These are phyloP conservation scores for Verticillium longisporum DNA, from an alignment of 2,329 filamentous ascomycete species.

Conservation along the genomic window DNA sequence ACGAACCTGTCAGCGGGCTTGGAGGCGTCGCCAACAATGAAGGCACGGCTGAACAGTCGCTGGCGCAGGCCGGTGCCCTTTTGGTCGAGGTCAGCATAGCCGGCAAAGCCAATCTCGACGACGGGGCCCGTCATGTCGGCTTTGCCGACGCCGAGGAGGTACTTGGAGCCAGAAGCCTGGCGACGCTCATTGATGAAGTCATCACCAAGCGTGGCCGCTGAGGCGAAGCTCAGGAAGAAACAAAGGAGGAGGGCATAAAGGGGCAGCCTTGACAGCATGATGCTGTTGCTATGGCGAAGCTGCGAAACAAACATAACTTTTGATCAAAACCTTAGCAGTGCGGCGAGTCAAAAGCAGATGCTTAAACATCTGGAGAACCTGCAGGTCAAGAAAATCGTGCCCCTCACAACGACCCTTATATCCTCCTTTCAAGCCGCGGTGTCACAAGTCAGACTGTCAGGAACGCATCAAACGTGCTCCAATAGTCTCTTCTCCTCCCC, in stretches of 20 bases:
- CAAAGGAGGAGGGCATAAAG: background rate
- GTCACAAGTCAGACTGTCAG: background rate
- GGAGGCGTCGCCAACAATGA: conserved; percentile 69
- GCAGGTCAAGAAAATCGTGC: background rate
- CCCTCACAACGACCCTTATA: background rate
- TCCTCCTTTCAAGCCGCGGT: background rate
- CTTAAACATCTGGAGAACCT: background rate
- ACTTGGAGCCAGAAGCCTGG: conserved; percentile 26
- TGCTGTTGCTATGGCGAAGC: background rate
- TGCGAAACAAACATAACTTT: background rate
- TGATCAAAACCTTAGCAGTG: background rate
- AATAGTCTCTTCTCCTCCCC: background rate
- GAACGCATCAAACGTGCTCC: background rate
- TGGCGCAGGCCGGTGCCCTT: conserved; percentile 79
- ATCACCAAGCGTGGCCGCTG: background rate
- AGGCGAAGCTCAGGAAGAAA: background rate
- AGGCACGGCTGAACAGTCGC: conserved; percentile 80
- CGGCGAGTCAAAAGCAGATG: background rate
- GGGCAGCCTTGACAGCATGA: background rate
- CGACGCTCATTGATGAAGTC: background rate
- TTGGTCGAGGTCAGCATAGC: conserved; percentile 83
- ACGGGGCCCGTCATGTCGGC: conserved; percentile 65
- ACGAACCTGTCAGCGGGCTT: conserved; percentile 67
- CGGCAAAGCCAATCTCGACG: conserved; percentile 86
- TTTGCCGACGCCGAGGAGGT: conserved; percentile 50